Conservation (phyloP, 345 rosid species). For the Eucalyptus sp. region DNA sequence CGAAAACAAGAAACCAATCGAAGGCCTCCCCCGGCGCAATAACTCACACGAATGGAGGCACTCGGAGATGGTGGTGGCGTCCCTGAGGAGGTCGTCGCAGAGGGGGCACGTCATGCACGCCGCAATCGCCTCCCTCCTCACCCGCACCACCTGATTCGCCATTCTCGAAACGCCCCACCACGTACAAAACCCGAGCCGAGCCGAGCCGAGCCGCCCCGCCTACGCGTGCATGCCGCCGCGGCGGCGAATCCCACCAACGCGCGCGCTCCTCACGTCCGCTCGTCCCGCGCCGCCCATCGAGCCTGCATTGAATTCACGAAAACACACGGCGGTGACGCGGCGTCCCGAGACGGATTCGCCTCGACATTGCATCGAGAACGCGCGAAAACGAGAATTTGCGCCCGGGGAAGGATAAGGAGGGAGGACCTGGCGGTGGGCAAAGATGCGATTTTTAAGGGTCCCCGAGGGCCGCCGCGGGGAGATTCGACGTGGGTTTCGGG, state of each 20-base stretch:
- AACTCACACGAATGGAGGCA: conserved; percentile 92
- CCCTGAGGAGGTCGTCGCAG: conserved; percentile 61
- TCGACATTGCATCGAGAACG: neutral
- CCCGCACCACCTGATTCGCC: conserved; percentile 57
- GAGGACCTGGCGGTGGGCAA: neutral
- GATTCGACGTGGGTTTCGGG: neutral
- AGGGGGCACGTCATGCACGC: conserved; percentile 79
- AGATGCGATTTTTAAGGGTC: neutral
- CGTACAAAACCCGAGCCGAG: neutral
- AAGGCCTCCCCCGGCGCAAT: neutral
- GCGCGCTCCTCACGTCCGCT: conserved; percentile 13
- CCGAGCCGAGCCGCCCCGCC: neutral
- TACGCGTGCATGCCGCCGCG: neutral
- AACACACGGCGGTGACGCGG: neutral
- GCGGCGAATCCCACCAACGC: neutral
- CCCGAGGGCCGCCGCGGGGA: neutral
- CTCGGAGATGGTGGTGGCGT: conserved; percentile 90
- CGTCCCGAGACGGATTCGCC: neutral
- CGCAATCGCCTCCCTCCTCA: conserved; percentile 49
- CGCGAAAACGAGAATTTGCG: neutral
- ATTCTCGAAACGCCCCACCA: neutral
- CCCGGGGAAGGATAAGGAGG: neutral
- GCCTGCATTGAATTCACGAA: neutral
- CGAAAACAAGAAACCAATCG: neutral
- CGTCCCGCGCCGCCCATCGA: conserved; percentile 3